phyloP scores from a whole-genome alignment of 257 asterid species.

The Solanum pinnatisectum region DNA sequence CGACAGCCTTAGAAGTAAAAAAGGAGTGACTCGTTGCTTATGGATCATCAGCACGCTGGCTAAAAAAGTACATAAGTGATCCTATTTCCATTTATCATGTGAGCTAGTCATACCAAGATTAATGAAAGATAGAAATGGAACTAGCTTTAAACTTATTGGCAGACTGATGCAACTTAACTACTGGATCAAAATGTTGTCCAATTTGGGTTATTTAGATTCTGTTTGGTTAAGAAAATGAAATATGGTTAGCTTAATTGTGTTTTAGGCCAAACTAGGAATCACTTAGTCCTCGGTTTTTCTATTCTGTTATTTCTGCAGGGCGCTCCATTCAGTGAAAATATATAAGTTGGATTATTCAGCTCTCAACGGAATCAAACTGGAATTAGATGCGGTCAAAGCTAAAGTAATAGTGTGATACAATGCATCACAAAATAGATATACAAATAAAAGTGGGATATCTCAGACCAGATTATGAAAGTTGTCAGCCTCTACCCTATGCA shows the following conservation, averaged over 20 bases:
- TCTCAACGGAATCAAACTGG: neutral
- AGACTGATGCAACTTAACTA: neutral
- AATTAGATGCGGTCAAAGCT: neutral
- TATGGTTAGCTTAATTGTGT: neutral
- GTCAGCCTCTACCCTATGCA: neutral
- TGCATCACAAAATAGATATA: neutral
- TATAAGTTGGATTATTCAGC: neutral
- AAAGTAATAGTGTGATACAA: neutral
- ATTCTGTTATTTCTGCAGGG: neutral
- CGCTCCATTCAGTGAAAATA: neutral
- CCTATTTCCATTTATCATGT: neutral
- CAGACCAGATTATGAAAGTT: neutral
- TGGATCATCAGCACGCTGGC: neutral
- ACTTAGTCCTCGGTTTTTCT: neutral
- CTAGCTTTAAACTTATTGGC: neutral
- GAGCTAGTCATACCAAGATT: neutral
- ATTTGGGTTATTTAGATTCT: neutral
- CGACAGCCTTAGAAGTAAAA: neutral
- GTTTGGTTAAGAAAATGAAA: neutral
- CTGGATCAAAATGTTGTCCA: neutral
- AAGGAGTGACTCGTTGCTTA: neutral
- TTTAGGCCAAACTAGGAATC: neutral
- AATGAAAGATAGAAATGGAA: neutral
- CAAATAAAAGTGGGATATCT: neutral
- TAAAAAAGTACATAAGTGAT: neutral